Evolutionary conservation across 805 yeast genomes (phyloP), one percentile per base, ranked within the genome.

Genomic region (Grigorovia humatica): DNA sequence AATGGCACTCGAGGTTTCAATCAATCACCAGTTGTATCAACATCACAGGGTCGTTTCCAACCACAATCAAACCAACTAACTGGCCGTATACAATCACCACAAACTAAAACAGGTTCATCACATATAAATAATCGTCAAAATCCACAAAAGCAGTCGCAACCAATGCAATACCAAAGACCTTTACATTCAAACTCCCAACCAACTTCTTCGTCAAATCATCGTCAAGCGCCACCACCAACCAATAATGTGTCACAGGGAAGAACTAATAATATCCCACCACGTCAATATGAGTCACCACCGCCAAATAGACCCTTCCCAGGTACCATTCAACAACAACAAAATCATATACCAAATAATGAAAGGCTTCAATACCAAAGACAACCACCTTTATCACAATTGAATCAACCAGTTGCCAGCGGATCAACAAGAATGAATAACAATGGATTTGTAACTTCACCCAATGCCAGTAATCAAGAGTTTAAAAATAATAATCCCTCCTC

Each of bases 301-400:
- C 48, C 48, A 35, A 46, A 46, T 38, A 46, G 48, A 38, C 48
- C 48, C 20, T 46, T 20, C 17, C 48, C 48, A 13, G 48, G 48
- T 18, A 46, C 48, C 7, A 6, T 46, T 2, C 48, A 41, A 9
- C 41, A 13, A 15, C 42, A 38, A n/a, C 42, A 13, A 38, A 38
- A 15, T 38, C 8, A 12, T 9, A 12, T 15, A 13, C 42, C 18
- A 32, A 32, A 13, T 13, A 32, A 32, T 32, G 38, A 32, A 13
- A 9, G 38, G 3, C 8, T 32, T 11, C 38, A 32, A 32, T 32
- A 32, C 15, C 38, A 32, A 15, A 38, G 42, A 38, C 42, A 38
- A 38, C n/a, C 42, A 15, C 42, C 42, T 4, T 4, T n/a, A 15
- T 38, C 42, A 15, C 42, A 38, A 38, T 15, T 38, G 17, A 38